These are phyloP conservation scores for Penicillium chermesinum DNA, from an alignment of 495 filamentous ascomycete genomes.

Conservation along the genomic window DNA sequence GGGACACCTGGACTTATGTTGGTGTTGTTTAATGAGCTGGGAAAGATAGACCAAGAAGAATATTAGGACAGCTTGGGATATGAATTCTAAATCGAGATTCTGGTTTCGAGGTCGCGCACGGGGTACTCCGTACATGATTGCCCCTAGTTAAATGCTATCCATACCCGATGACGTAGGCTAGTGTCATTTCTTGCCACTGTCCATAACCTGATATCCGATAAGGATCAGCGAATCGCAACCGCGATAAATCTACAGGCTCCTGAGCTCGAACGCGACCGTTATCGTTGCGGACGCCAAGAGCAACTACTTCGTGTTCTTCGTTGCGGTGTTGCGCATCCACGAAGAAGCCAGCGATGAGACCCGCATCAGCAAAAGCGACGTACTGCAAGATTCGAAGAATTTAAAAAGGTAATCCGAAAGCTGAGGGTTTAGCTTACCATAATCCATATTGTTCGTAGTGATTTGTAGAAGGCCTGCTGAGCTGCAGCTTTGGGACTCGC, in stretches of 20 bases:
- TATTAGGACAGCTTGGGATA: no score
- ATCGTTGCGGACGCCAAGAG: background rate
- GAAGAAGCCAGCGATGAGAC: conserved; percentile 2
- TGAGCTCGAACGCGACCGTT: background rate
- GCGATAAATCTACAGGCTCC: background rate
- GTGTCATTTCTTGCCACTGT: conserved; percentile 18
- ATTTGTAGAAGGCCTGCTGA: background rate
- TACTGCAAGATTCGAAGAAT: background rate
- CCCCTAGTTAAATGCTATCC: background rate
- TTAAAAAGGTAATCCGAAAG: background rate
- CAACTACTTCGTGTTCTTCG: background rate
- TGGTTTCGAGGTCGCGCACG: conserved; percentile 1
- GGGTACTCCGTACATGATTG: background rate
- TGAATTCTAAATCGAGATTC: conserved; percentile 1
- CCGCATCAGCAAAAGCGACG: conserved; percentile 1
- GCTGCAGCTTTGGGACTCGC: background rate
- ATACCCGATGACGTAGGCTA: conserved; percentile 11
- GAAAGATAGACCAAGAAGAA: no score
- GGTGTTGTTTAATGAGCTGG: no score
- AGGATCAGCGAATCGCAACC: background rate
- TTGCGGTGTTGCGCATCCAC: background rate
- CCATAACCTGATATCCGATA: background rate
- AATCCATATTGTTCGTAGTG: background rate
- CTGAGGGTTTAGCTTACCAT: background rate
- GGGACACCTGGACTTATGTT: no score